These are phyloP conservation scores for Claviceps sp. DNA, from an alignment of 2,329 filamentous ascomycete species.

Conservation along the genomic window DNA sequence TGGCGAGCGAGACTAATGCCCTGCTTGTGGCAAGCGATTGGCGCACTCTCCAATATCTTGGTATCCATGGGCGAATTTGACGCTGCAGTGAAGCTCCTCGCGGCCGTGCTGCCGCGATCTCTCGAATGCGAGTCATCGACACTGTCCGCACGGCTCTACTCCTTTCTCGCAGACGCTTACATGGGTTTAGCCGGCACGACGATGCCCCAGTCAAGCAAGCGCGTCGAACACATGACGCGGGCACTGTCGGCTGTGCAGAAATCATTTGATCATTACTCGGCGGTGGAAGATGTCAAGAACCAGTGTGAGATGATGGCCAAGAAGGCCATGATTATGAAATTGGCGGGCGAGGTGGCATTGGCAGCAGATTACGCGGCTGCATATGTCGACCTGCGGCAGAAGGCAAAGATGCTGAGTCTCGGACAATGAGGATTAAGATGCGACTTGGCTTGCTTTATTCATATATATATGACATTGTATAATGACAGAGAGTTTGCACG, in stretches of 20 bases:
- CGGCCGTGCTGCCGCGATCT: slow-evolving; percentile 59
- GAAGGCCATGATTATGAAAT: slow-evolving; percentile 63
- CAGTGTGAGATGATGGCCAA: slow-evolving; percentile 73
- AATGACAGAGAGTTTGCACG: not conserved
- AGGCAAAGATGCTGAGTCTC: slow-evolving; percentile 17
- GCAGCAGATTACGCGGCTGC: slow-evolving; percentile 55
- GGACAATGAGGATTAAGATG: slow-evolving; percentile 3
- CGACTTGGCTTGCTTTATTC: not conserved
- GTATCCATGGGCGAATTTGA: slow-evolving; percentile 57
- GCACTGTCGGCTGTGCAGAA: slow-evolving; percentile 48
- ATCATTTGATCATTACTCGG: slow-evolving; percentile 50
- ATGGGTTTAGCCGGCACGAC: slow-evolving; percentile 59
- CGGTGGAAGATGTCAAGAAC: slow-evolving; percentile 49
- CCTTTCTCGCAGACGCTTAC: slow-evolving; percentile 58
- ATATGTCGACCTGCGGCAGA: slow-evolving; percentile 44
- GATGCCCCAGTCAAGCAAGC: slow-evolving; percentile 26
- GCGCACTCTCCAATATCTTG: slow-evolving; percentile 53
- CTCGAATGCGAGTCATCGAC: slow-evolving; percentile 55
- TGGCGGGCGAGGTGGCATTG: slow-evolving; percentile 48
- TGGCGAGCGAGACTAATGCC: slow-evolving; percentile 56
- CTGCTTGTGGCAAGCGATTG: slow-evolving; percentile 59
- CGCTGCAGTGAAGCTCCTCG: slow-evolving; percentile 49
- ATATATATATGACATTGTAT: not conserved
- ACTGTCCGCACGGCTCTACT: slow-evolving; percentile 54
- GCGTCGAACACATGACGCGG: slow-evolving; percentile 42